phyloP scores from a whole-genome alignment of 495 filamentous ascomycete genomes.

The Coniosporium apollinis region DNA sequence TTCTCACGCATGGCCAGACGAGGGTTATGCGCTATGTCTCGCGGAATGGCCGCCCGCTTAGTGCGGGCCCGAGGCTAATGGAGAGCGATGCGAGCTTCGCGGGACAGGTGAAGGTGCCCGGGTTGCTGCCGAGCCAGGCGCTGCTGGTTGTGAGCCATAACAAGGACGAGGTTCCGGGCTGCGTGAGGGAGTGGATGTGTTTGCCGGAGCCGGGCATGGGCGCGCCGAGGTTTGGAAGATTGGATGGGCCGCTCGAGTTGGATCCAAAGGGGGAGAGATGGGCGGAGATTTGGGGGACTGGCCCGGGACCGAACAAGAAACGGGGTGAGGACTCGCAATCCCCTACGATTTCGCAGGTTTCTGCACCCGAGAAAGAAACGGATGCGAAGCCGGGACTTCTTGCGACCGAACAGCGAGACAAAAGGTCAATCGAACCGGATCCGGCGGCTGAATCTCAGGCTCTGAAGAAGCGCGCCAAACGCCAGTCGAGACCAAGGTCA shows the following conservation, averaged over 20 bases:
- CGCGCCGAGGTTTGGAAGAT: conserved; percentile 38
- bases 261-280: conserved; percentile 32
- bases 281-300: conserved; percentile 50
- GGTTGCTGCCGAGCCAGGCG: conserved; percentile 51
- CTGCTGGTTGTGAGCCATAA: conserved; percentile 77
- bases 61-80: conserved; percentile 20
- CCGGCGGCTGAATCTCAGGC: no score
- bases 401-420: no score
- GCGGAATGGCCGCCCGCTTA: no score
- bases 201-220: conserved; percentile 48
- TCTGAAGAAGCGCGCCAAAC: no score
- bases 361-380: no score
- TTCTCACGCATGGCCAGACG: conserved; percentile 34
- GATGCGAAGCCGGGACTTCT: no score
- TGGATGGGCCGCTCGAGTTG: conserved; percentile 37
- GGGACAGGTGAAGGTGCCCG: conserved; percentile 28
- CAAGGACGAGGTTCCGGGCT: conserved; percentile 73
- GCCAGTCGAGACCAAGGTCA: no score
- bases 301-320: no score
- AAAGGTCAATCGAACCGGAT: no score
- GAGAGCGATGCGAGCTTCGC: conserved; percentile 25
- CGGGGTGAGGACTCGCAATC: no score
- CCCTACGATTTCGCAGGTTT: no score
- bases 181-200: conserved; percentile 63
- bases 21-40: no score